Percentiles rank a stretch among this genome's conserved stretches.
Evolutionary conservation across 169 alveolate species (phyloP).

Genomic region (Neospora caninum): DNA sequence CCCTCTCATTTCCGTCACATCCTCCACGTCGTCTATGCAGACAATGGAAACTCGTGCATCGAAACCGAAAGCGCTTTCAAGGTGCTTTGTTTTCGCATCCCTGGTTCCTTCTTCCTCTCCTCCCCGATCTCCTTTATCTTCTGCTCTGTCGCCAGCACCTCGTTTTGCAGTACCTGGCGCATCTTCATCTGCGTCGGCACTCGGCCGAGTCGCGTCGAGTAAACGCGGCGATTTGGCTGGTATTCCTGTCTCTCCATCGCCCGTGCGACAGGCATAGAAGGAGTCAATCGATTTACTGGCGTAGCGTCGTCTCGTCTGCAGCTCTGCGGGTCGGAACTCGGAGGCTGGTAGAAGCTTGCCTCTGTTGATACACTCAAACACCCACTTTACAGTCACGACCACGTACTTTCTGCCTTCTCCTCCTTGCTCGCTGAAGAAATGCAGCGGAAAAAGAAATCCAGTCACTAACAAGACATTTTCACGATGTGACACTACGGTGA

Average conservation of each 20-base stretch:
- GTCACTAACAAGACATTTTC: no score
- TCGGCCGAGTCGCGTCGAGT: no score
- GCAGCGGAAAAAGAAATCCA: background rate
- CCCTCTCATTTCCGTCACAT: background rate
- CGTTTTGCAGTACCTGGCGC: no score
- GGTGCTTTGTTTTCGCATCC: background rate
- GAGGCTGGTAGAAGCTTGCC: slow-evolving; percentile 33
- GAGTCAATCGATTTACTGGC: background rate
- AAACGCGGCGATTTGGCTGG: no score
- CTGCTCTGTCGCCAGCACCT: no score
- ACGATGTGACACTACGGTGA: no score
- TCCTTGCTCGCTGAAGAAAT: slow-evolving; percentile 48
- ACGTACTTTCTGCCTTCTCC: slow-evolving; percentile 50
- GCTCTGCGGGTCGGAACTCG: background rate
- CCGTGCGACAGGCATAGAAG: background rate
- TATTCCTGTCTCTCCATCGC: background rate
- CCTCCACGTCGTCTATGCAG: background rate
- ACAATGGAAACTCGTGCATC: background rate
- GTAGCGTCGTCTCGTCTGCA: background rate
- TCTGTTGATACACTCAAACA: slow-evolving; percentile 33
- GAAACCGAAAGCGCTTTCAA: background rate
- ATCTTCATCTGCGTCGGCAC: no score
- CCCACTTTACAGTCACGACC: slow-evolving; percentile 56
- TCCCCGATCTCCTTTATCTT: background rate
- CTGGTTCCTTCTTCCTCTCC: background rate